Percentiles rank a stretch among this genome's conserved stretches.
Conservation (phyloP, 169 alveolate genomes). For the Babesia bigemina region DNA sequence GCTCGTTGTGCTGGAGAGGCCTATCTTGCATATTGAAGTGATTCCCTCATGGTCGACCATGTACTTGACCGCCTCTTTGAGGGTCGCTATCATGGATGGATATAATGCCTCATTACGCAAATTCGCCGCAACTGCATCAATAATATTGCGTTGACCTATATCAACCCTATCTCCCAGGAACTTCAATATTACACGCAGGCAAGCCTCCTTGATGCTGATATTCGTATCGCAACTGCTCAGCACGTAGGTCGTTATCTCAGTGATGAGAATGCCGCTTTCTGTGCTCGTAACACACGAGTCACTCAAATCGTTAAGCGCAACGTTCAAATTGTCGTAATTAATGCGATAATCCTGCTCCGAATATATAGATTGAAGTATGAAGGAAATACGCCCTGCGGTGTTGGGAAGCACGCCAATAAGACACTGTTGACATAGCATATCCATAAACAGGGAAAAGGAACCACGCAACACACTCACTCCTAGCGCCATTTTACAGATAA, state of each 20-base stretch:
- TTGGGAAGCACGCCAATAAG: background rate
- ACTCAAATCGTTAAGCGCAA: background rate
- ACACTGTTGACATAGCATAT: background rate
- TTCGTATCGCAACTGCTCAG: background rate
- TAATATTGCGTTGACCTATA: background rate
- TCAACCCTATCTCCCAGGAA: background rate
- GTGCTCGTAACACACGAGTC: background rate
- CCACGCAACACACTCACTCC: background rate
- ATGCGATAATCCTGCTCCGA: background rate
- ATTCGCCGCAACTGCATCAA: constrained; percentile 6
- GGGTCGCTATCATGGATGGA: constrained; percentile 13
- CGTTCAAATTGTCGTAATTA: background rate
- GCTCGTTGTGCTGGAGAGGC: constrained; percentile 5
- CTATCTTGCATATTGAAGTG: constrained; percentile 19
- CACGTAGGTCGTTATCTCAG: constrained; percentile 11
- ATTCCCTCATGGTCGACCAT: constrained; percentile 17
- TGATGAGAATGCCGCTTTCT: background rate
- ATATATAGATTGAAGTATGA: constrained; percentile 9
- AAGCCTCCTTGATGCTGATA: background rate
- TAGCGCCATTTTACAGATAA: background rate
- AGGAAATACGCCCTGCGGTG: background rate
- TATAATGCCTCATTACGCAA: constrained; percentile 10
- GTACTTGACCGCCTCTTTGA: constrained; percentile 17
- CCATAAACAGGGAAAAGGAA: constrained; percentile 5
- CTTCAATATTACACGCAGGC: background rate